Evolutionary conservation across 2,329 filamentous ascomycete genomes (phyloP), one percentile per base, ranked within the genome.

Genomic region (Nannizzia gypsea): DNA sequence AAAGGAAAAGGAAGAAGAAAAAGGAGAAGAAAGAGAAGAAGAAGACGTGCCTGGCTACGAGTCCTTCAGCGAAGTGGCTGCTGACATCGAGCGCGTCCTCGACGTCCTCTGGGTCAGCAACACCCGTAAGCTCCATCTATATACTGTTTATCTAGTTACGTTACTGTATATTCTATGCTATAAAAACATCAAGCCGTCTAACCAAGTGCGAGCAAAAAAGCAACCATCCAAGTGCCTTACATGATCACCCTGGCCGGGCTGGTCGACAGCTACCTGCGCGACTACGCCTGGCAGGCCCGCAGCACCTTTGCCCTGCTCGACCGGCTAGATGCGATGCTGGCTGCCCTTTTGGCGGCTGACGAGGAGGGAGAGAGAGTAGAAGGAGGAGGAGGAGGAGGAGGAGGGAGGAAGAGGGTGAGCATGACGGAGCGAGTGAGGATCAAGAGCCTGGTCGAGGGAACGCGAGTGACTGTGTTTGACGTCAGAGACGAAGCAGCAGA

Each of bases 371-470:
- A n/a, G n/a, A n/a, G n/a, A n/a, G n/a, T n/a, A n/a, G n/a, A n/a
- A 0, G 80, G 81, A 0, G 82, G 85, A 42, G 67, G 76, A 0
- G 76, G 96, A 0, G 85, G 89, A 0, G 82, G 84, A 64, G 78
- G 76, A 5, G 81, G 81, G 0, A 75, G 79, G 3, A 73, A 78
- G 61, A 58, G 60, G 3, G 74, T 74, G 6, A 86, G 89, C 0
- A 86, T 89, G 77, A 90, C 85, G 17, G 90, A 96, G 71, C 95
- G 93, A 79, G 90, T 97, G 6, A 82, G 92, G 44, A 87, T 91
- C 64, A 87, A 88, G 68, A 89, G 88, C 67, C 76, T 95, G 31
- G 88, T 90, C 0, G 88, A 95, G 69, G 82, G 86, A 64, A 88
- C 87, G 15, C 80, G 91, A 26, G 75, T 90, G 6, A 72, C 83